Evolutionary conservation across 306 rosid species (phyloP).

Genomic region (Crataegus laevigata): DNA sequence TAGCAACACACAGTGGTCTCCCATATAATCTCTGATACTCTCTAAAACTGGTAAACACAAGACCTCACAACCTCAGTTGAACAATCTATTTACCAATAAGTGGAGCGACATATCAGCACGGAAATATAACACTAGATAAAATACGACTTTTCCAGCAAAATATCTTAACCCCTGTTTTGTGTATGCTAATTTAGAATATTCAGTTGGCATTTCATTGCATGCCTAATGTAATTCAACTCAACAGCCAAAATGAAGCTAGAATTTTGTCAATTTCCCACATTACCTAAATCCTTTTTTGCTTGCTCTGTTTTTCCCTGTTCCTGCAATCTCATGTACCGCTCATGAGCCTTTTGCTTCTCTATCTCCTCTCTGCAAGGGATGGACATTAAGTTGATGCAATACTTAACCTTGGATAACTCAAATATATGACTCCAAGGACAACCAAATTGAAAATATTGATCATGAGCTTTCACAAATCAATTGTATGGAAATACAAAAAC

Average conservation of each 20-base stretch:
- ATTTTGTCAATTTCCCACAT: background rate
- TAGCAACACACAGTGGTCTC: background rate
- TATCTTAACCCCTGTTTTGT: background rate
- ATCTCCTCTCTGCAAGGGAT: slow-evolving; percentile 68
- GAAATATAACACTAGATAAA: too few species aligned
- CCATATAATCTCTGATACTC: background rate
- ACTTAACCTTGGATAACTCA: background rate
- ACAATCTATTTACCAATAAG: background rate
- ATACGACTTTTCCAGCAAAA: background rate
- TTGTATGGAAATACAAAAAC: background rate
- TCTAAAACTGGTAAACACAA: background rate
- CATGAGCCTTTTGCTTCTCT: slow-evolving; percentile 94
- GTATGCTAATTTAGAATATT: background rate
- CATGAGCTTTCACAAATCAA: background rate
- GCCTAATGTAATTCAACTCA: background rate
- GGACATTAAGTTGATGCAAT: background rate
- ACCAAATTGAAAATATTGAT: background rate
- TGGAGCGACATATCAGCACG: background rate
- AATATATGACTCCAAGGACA: background rate
- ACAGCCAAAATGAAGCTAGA: background rate
- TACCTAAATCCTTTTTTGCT: slow-evolving; percentile 92
- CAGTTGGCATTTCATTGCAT: background rate
- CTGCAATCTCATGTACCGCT: slow-evolving; percentile 80
- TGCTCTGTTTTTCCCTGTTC: slow-evolving; percentile 97
- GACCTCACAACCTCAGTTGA: background rate